Base-by-base conservation (phyloP, 2,329 filamentous ascomycete species). In the Colletotrichum filicis region DNA sequence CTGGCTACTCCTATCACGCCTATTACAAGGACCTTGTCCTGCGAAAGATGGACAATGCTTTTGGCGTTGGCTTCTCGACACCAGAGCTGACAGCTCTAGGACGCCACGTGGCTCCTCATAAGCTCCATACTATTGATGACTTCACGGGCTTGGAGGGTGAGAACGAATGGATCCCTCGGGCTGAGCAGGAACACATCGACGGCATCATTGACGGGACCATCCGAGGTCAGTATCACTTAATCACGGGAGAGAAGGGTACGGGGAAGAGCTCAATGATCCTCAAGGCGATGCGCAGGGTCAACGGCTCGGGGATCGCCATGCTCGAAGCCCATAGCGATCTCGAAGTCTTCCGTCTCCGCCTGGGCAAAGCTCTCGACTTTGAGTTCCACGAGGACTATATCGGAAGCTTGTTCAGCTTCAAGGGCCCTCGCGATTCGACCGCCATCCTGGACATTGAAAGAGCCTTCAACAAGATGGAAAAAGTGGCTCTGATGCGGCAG, bases 391-490 rank as follows among this genome's bases (percentile, higher is more conserved):
- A 89, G 77, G 87, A 89, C 90, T 93, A 92, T 76, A 92, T 94
- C 73, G 92, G 92, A 19, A 91, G 90, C 55, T 85, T 94, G 1
- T 94, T 94, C 80, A 93, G 91, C 32, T 93, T 93, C 68, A 89
- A 91, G 56, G 92, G 92, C 0, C 92, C 92, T 1, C 87, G 92
- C 55, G 92, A 94, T 77, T 92, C 91, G 1, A 92, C 90, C 1
- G 90, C 92, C 6, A 83, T 94, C 24, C 84, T 94, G 9, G 92
- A 94, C 78, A 92, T 94, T 71, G 92, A 94, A 77, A 88, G 92
- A 32, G 92, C 92, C 1, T 92, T 94, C 80, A 94, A 94, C 84
- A 93, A 93, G 78, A 83, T 94, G 28, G 92, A 94, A 78, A 94
- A 94, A 78, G 89, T 93, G 30, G 91, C 92, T 1, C 79, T 93